These are phyloP conservation scores for Symbiodinium natans DNA, from an alignment of 73 alveolate species.

Conservation along the genomic window DNA sequence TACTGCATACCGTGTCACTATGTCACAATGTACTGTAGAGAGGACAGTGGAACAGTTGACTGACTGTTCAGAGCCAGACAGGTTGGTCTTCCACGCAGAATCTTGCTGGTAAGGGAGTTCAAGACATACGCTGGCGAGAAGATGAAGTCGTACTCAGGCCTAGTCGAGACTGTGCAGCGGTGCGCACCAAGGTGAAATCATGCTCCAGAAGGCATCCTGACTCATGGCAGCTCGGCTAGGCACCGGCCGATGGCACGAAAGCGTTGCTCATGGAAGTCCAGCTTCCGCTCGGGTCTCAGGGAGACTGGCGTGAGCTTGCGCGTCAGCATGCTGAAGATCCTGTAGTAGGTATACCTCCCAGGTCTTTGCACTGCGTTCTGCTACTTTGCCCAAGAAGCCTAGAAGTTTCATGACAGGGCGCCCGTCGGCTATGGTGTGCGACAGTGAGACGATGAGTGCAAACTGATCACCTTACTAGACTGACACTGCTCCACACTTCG, in stretches of 20 bases:
- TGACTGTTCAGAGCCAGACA: not conserved
- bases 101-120: constrained; percentile 51
- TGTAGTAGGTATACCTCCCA: constrained; percentile 51
- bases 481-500: not conserved
- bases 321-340: constrained; percentile 51
- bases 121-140: constrained; percentile 62
- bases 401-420: not conserved
- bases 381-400: not conserved
- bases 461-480: not conserved
- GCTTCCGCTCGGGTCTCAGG: constrained; percentile 28
- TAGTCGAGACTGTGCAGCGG: not conserved
- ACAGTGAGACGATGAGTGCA: constrained; percentile 49
- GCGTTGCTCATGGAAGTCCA: constrained; percentile 11
- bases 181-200: not conserved
- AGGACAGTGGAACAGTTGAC: too few species aligned
- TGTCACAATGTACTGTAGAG: too few species aligned
- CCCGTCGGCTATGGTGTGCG: constrained; percentile 90
- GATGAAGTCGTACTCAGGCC: constrained; percentile 69
- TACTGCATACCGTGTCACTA: too few species aligned
- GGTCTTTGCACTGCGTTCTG: not conserved
- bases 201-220: not conserved
- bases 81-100: constrained; percentile 18
- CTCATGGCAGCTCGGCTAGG: not conserved
- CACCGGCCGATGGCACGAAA: constrained; percentile 28
- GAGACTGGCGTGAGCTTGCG: not conserved